Conservation (phyloP, 2,329 filamentous ascomycete species). For the Colletotrichum abscissum region DNA sequence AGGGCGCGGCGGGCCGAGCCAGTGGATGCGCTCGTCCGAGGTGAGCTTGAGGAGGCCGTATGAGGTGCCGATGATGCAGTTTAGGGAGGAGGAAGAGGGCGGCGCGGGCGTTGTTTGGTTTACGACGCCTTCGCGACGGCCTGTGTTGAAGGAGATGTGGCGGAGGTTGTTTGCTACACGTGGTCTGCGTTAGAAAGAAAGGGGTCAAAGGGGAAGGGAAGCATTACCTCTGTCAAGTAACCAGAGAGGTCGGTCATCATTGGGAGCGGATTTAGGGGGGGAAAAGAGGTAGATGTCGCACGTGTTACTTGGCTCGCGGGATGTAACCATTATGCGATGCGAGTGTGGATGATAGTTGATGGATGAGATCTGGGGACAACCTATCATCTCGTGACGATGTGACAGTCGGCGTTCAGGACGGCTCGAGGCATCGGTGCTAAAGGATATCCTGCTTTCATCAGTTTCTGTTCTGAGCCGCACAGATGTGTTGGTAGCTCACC, state of each 20-base stretch:
- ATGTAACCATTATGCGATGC: conserved; percentile 55
- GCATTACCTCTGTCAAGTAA: conserved; percentile 43
- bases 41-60: conserved; percentile 56
- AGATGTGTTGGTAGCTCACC: conserved; percentile 42
- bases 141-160: conserved; percentile 43
- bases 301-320: conserved; percentile 45
- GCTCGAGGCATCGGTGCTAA: conserved; percentile 26
- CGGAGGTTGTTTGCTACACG: conserved; percentile 46
- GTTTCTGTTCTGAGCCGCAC: not conserved
- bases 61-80: conserved; percentile 61
- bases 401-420: conserved; percentile 29
- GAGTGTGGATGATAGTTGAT: conserved; percentile 59
- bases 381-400: conserved; percentile 48
- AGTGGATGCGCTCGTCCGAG: conserved; percentile 45
- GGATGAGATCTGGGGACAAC: conserved; percentile 54
- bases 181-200: not conserved
- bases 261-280: conserved; percentile 43
- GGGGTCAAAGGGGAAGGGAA: not conserved
- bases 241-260: conserved; percentile 49
- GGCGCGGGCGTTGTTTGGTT: conserved; percentile 57
- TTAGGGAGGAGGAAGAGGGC: conserved; percentile 45
- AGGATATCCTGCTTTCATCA: conserved; percentile 23
- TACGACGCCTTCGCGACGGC: conserved; percentile 46
- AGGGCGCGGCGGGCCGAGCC: conserved; percentile 45
- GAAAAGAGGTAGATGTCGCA: conserved; percentile 52